These are phyloP conservation scores for Globisporangium ultimum DNA, from an alignment of 352 stramenopile species.

Conservation along the genomic window DNA sequence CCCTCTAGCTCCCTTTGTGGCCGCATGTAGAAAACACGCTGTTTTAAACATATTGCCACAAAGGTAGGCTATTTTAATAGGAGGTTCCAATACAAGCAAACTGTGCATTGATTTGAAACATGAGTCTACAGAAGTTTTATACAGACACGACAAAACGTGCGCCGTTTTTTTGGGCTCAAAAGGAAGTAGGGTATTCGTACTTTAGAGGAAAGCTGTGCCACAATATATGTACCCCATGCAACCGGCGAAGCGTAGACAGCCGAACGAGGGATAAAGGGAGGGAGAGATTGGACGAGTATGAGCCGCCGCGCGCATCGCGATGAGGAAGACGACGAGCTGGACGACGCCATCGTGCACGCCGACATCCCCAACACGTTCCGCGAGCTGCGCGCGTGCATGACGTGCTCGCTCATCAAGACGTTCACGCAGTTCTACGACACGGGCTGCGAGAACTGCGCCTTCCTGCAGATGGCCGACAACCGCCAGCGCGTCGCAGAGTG, in stretches of 20 bases:
- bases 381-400: constrained; percentile 86
- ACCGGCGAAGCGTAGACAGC: not conserved
- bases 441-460: constrained; percentile 86
- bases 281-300: constrained; percentile 18
- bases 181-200: not conserved
- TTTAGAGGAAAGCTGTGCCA: not conserved
- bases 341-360: constrained; percentile 74
- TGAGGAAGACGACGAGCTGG: constrained; percentile 80
- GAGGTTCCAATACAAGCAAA: too few relatives aligned
- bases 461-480: constrained; percentile 90
- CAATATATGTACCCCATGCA: not conserved
- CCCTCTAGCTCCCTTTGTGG: not conserved
- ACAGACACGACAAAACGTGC: not conserved
- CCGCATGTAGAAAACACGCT: not conserved
- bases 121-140: not conserved
- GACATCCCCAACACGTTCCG: constrained; percentile 89
- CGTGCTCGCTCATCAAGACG: constrained; percentile 86
- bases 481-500: constrained; percentile 84
- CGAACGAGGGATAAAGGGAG: not conserved
- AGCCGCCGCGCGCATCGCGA: constrained; percentile 49
- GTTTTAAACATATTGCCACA: not conserved
- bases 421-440: constrained; percentile 91
- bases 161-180: not conserved
- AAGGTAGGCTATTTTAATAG: not conserved
- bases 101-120: too few relatives aligned